These are phyloP conservation scores for Hyaloscypha hepaticicola DNA, from an alignment of 495 filamentous ascomycete species.

Conservation along the genomic window DNA sequence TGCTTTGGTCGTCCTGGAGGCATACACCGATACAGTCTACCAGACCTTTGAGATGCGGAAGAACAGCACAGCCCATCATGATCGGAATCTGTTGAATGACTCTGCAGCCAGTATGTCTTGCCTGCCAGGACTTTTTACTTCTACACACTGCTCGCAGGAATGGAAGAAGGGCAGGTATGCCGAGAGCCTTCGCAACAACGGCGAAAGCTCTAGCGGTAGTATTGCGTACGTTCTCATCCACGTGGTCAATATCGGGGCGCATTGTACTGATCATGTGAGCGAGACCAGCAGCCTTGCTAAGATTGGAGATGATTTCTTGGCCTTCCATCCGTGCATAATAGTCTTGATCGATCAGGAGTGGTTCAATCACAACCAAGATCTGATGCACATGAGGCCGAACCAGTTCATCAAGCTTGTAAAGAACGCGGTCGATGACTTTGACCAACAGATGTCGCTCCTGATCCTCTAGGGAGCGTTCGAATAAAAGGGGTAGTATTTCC, in stretches of 20 bases:
- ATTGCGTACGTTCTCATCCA: conserved; percentile 98
- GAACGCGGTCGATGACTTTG: conserved; percentile 97
- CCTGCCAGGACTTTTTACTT: conserved; percentile 99
- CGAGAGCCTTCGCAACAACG: conserved; percentile 93
- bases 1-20: conserved; percentile 95
- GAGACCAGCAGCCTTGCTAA: conserved; percentile 93
- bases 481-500: conserved; percentile 93
- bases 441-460: conserved; percentile 98
- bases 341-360: conserved; percentile 97
- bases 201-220: conserved; percentile 97
- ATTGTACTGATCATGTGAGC: conserved; percentile 99
- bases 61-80: conserved; percentile 94
- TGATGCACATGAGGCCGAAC: conserved; percentile 97
- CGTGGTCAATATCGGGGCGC: conserved; percentile 98
- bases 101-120: conserved; percentile 98
- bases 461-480: conserved; percentile 98
- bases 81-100: conserved; percentile 99
- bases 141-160: conserved; percentile 94
- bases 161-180: conserved; percentile 91
- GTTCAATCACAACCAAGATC: conserved; percentile 98
- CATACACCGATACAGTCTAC: conserved; percentile 97
- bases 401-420: conserved; percentile 97
- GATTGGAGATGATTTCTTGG: conserved; percentile 96
- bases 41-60: conserved; percentile 92
- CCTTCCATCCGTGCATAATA: conserved; percentile 99